Evolutionary conservation across 257 asterid genomes (phyloP).

Genomic region (Lantana camara): DNA sequence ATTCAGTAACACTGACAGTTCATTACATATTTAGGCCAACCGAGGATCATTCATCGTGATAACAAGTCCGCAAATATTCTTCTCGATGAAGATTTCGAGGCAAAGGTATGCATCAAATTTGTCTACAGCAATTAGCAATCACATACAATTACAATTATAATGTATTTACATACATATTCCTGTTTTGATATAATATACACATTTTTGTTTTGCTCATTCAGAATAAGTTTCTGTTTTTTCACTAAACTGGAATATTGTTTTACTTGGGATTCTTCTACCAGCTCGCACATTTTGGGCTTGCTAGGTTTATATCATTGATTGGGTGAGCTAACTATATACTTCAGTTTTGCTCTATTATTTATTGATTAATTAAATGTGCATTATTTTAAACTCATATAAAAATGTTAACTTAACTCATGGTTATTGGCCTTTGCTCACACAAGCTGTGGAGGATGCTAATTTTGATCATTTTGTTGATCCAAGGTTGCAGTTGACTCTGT

Average conservation of each 20-base stretch:
- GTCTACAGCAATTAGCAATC: neutral
- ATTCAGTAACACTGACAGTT: slow-evolving; percentile 22
- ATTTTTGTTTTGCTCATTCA: slow-evolving; percentile 14
- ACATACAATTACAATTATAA: neutral
- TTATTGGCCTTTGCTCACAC: slow-evolving; percentile 75
- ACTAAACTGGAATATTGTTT: slow-evolving; percentile 9
- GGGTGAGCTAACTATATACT: slow-evolving; percentile 52
- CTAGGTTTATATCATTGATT: slow-evolving; percentile 83
- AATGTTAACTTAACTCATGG: neutral
- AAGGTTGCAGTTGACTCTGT: slow-evolving; percentile 55
- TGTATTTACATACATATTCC: neutral
- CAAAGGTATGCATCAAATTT: slow-evolving; percentile 52
- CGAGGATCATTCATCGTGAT: slow-evolving; percentile 89
- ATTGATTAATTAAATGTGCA: neutral
- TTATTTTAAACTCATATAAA: neutral
- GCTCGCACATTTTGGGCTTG: slow-evolving; percentile 98
- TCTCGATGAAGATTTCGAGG: slow-evolving; percentile 72
- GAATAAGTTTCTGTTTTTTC: neutral
- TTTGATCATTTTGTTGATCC: slow-evolving; percentile 71
- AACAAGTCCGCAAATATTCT: slow-evolving; percentile 89
- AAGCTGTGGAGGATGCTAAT: slow-evolving; percentile 59
- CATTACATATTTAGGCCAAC: slow-evolving; percentile 60
- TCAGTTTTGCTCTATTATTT: slow-evolving; percentile 1
- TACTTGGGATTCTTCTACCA: slow-evolving; percentile 32
- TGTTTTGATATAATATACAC: no score